Percentiles rank a stretch among this genome's conserved stretches.
These are phyloP conservation scores for Protea cynaroides DNA, from an alignment of 164 flowering plant species.

Conservation along the genomic window DNA sequence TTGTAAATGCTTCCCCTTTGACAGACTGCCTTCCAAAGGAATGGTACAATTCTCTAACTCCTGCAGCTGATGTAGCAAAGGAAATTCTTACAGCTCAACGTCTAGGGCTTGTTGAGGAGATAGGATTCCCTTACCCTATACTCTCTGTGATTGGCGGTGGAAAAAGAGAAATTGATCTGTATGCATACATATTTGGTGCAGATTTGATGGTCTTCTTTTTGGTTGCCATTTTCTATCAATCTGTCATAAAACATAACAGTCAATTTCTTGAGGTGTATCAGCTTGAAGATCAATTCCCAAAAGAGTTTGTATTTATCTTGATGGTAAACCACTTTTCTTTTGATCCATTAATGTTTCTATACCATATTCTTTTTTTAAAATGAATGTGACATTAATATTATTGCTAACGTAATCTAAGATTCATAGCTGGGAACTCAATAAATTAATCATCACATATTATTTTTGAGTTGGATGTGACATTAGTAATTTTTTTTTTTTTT, in stretches of 20 bases:
- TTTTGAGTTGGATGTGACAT: no score
- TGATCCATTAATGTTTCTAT: no score
- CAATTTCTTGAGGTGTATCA: slow-evolving; percentile 92
- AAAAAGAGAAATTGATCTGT: slow-evolving; percentile 85
- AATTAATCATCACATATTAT: no score
- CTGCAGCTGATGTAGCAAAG: slow-evolving; percentile 84
- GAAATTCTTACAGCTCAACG: slow-evolving; percentile 60
- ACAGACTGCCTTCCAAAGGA: slow-evolving; percentile 44
- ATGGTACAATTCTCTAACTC: slow-evolving; percentile 72
- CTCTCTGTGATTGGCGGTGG: slow-evolving; percentile 94
- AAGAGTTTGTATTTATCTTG: slow-evolving; percentile 74
- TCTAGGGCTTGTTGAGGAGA: slow-evolving; percentile 47
- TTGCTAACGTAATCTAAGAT: no score
- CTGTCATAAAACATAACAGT: slow-evolving; percentile 76
- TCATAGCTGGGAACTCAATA: no score
- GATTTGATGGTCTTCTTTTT: slow-evolving; percentile 87
- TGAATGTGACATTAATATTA: no score
- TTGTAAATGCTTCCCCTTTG: slow-evolving; percentile 68
- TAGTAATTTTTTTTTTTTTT: no score
- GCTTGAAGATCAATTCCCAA: slow-evolving; percentile 99
- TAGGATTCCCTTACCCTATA: slow-evolving; percentile 77
- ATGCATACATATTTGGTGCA: slow-evolving; percentile 95
- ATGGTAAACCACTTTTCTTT: slow-evolving; percentile 46
- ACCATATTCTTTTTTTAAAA: no score
- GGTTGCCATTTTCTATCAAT: slow-evolving; percentile 87